Conservation (phyloP, 768 basidiomycete species). For the Collybia nuda region DNA sequence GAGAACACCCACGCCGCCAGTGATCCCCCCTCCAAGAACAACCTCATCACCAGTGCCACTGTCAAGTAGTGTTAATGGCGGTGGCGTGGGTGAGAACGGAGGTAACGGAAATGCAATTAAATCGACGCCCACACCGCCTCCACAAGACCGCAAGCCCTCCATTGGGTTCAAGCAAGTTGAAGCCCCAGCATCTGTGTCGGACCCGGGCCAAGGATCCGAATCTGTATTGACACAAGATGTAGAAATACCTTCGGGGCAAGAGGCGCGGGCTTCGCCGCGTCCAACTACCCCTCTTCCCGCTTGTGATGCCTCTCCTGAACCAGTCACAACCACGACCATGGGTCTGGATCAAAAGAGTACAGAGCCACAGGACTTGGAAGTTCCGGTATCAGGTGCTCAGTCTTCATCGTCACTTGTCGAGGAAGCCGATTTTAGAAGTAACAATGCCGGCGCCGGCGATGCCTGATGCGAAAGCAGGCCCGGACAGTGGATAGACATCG, state of each 20-base stretch:
- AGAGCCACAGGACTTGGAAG: conserved; percentile 5
- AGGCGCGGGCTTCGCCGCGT: neutral
- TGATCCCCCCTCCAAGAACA: conserved; percentile 17
- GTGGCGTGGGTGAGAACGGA: conserved; percentile 4
- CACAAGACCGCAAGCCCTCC: conserved; percentile 9
- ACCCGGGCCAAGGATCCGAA: conserved; percentile 6
- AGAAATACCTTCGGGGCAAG: neutral
- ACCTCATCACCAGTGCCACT: conserved; percentile 14
- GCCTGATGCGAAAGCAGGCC: neutral
- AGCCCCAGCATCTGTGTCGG: conserved; percentile 16
- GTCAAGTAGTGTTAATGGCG: conserved; percentile 9
- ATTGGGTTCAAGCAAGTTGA: conserved; percentile 20
- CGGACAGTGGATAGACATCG: too few relatives aligned
- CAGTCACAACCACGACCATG: neutral
- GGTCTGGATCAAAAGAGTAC: conserved; percentile 1
- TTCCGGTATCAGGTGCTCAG: conserved; percentile 6
- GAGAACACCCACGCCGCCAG: conserved; percentile 23
- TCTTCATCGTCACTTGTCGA: conserved; percentile 3
- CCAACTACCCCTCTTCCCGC: neutral
- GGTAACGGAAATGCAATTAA: neutral
- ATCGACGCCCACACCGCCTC: conserved; percentile 3
- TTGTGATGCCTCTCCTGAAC: neutral
- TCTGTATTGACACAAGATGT: neutral
- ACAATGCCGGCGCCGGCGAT: neutral
- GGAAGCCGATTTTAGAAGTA: neutral